A percentile compares a stretch with the other conserved stretches of the same genome.
phyloP scores from a whole-genome alignment of 2,329 filamentous ascomycete genomes.

The Saccharata proteae region DNA sequence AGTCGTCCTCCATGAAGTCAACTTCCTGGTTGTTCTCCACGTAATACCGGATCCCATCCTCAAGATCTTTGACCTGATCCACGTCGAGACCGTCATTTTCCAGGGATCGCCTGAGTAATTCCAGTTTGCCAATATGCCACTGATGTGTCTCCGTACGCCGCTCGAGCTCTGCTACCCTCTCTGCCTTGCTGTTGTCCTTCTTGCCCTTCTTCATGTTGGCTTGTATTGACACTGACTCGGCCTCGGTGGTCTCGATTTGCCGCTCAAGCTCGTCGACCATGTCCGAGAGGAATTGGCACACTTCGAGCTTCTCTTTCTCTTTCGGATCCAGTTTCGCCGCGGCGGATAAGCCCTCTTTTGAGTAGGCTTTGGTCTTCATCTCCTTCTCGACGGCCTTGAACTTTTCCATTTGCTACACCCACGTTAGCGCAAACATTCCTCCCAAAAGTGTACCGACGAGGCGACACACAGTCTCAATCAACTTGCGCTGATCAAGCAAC shows the following conservation, averaged over 20 bases:
- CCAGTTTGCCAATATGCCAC: constrained; percentile 88
- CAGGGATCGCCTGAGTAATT: constrained; percentile 76
- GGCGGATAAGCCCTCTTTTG: constrained; percentile 89
- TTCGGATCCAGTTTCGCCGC: constrained; percentile 93
- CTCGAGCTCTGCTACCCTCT: constrained; percentile 79
- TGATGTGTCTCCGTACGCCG: constrained; percentile 81
- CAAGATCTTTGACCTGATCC: constrained; percentile 74
- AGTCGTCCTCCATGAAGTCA: constrained; percentile 89
- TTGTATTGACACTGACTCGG: constrained; percentile 76
- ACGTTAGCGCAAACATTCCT: constrained; percentile 22
- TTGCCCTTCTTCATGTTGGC: constrained; percentile 92
- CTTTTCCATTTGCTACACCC: constrained; percentile 84
- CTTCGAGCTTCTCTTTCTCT: constrained; percentile 86
- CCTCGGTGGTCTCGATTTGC: constrained; percentile 86
- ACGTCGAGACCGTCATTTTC: constrained; percentile 88
- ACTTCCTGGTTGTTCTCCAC: constrained; percentile 79
- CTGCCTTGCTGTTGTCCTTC: constrained; percentile 69
- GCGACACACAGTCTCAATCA: constrained; percentile 81
- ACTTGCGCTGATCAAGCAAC: constrained; percentile 80
- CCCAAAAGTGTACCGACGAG: constrained; percentile 9
- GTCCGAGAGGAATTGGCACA: constrained; percentile 69
- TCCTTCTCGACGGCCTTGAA: constrained; percentile 99
- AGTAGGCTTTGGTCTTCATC: constrained; percentile 99
- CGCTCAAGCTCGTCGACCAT: constrained; percentile 90
- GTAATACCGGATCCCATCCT: constrained; percentile 91